phyloP scores from a whole-genome alignment of 345 rosid genomes.

The Lepidium aucheri region DNA sequence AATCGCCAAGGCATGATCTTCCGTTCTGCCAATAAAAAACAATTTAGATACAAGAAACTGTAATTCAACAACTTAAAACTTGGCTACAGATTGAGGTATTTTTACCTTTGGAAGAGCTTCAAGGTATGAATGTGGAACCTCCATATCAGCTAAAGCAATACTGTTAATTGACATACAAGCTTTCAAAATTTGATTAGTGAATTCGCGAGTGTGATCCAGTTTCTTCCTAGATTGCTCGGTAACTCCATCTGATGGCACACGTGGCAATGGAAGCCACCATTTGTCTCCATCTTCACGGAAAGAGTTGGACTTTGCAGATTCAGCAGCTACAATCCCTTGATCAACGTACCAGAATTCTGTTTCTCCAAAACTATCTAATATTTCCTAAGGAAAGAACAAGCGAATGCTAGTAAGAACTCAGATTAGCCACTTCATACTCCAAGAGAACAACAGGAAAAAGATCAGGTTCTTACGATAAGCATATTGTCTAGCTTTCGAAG shows the following conservation, averaged over 20 bases:
- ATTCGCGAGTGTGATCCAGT: conserved; percentile 65
- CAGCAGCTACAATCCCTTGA: conserved; percentile 73
- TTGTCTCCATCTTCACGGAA: conserved; percentile 83
- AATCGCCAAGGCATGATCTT: conserved; percentile 74
- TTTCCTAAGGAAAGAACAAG: conserved; percentile 42
- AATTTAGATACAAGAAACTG: neutral
- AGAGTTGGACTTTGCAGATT: conserved; percentile 68
- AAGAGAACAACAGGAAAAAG: neutral
- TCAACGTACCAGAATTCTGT: conserved; percentile 95
- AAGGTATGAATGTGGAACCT: conserved; percentile 73
- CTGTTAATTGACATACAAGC: conserved; percentile 94
- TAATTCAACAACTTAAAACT: neutral
- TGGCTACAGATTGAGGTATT: neutral
- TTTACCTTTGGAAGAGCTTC: conserved; percentile 86
- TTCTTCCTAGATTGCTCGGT: conserved; percentile 65
- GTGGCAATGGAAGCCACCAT: conserved; percentile 99
- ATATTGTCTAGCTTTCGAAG: conserved; percentile 81
- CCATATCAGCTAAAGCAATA: conserved; percentile 74
- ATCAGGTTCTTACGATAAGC: conserved; percentile 70
- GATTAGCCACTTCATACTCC: neutral
- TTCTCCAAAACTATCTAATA: conserved; percentile 62
- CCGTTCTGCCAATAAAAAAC: conserved; percentile 54
- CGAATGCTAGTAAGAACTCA: neutral
- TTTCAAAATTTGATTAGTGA: conserved; percentile 83
- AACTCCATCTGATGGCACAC: conserved; percentile 81